phyloP scores from a whole-genome alignment of 768 basidiomycete species.

The Termitomyces sp. region DNA sequence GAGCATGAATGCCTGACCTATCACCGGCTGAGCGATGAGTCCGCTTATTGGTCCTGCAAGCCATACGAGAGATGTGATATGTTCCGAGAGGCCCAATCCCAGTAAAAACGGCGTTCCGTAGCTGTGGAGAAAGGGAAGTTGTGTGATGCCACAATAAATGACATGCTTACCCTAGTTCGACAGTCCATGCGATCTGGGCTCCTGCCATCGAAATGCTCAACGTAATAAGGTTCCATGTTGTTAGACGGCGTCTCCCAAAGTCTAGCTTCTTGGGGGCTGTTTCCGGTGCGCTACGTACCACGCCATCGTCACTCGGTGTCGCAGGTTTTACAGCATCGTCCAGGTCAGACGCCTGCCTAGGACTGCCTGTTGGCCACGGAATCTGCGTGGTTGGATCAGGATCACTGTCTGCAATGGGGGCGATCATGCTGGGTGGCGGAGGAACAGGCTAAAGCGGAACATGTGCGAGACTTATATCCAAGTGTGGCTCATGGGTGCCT shows the following conservation, averaged over 20 bases:
- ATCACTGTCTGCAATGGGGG: constrained; percentile 56
- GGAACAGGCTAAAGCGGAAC: constrained; percentile 17
- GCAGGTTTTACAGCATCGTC: constrained; percentile 2
- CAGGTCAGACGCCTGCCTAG: constrained; percentile 17
- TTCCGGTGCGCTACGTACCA: constrained; percentile 9
- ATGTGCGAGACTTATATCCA: constrained; percentile 12
- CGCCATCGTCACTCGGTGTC: constrained; percentile 10
- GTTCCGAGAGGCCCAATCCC: constrained; percentile 65
- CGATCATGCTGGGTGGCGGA: constrained; percentile 43
- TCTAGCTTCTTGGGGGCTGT: constrained; percentile 16
- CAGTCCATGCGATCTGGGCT: constrained; percentile 93
- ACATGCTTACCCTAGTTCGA: constrained; percentile 80
- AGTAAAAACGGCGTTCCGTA: constrained; percentile 95
- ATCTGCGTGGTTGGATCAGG: constrained; percentile 76
- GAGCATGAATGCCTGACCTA: constrained; percentile 50
- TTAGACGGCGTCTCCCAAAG: constrained; percentile 31
- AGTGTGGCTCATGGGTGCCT: constrained; percentile 6
- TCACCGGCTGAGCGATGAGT: constrained; percentile 93
- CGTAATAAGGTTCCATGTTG: constrained; percentile 73
- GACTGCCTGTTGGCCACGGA: constrained; percentile 58
- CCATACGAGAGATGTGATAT: constrained; percentile 94
- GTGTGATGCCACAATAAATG: not conserved
- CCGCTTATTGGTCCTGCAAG: constrained; percentile 93
- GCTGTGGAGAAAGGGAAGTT: constrained; percentile 36
- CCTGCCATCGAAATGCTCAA: constrained; percentile 92